Evolutionary conservation across 352 stramenopile species (phyloP), one percentile per base, ranked within the genome.

Genomic region (Phytopythium kandeliae): DNA sequence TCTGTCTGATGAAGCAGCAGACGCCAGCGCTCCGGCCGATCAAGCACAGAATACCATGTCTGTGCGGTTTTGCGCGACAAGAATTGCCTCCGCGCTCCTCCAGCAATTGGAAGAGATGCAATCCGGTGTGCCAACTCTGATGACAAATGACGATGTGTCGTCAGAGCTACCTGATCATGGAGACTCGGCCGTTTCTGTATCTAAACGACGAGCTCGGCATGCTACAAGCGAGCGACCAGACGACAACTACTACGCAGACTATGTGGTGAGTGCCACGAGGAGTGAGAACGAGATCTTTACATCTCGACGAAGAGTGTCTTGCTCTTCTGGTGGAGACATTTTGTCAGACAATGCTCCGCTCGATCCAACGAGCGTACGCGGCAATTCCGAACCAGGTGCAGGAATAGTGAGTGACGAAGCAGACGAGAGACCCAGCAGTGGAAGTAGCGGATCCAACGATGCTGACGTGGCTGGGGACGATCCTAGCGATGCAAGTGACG

Each of bases 401-500:
- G n/a, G n/a, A n/a, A n/a, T n/a, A 9, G n/a, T 10, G 15, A 13
- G 9, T 33, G 43, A 26, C 0, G 43, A 38, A 28, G 26, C 5
- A 48, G 44, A 52, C 33, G 36, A 59, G n/a, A 28, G 21, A 41
- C 12, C 24, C 17, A 34, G 11, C 24, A 45, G 47, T 36, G 60
- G 25, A 31, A 56, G 53, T 25, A 51, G 58, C 15, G 57, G 56
- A 15, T 41, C 62, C 30, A 21, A 45, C 8, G 60, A 55, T 5
- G 36, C 45, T 22, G 56, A 71, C 28, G 54, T 53, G 34, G 51
- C 17, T 2, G 55, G 72, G 30, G 63, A 73, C 9, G 74, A 74
- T 25, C 63, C 60, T 13, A 67, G 75, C 33, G 67, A 84, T 43
- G 72, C 78, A 12, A 77, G 67, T 36, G 73, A 86, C 31, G 58